Base-by-base conservation (phyloP, 2,329 filamentous ascomycete species). In the Pezicula rhizophila region DNA sequence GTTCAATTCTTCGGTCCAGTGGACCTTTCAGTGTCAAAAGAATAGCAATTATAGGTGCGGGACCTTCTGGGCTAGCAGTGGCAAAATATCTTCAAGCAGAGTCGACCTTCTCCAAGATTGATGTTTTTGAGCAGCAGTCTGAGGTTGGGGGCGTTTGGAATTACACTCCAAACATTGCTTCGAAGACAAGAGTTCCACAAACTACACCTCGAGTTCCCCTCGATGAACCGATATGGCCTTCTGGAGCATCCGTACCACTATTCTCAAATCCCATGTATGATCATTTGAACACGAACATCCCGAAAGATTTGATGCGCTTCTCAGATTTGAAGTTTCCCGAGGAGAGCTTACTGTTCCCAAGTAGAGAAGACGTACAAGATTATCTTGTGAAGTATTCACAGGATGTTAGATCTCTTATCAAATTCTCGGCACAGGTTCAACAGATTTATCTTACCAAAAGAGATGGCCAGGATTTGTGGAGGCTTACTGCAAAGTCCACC, bases 251-350 rank as follows among this genome's bases (percentile, higher is more conserved):
- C 47, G 56, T 56, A 28, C 50, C 85, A 5, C 66, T 82, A 2
- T 95, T 92, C 60, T 74, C 88, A n/a, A 89, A 87, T 15, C 87
- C 91, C 3, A 80, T 96, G 68, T 96, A 96, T 66, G 81, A 89
- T 42, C 70, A 77, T 20, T 72, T 96, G 14, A 85, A 96, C 61
- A 90, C 91, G 18, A 97, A 97, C 65, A 90, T 96, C 42, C 87
- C 90, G 0, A 80, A 85, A 51, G 73, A 75, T 0, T 65, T 96
- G 46, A 97, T 97, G 92, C 72, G 76, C 4, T 96, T 84, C 65
- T 84, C 84, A 4, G 86, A 92, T 56, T 70, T 79, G 6, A 64
- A 76, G 1, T 93, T 93, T 60, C 75, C 79, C 0, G 60, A 73
- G 1, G 75, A 81, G 11, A 74, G 77, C 6, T 81, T 84, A 62